Evolutionary conservation across 2,329 filamentous ascomycete species (phyloP).

Genomic region (Madurella mycetomatis): DNA sequence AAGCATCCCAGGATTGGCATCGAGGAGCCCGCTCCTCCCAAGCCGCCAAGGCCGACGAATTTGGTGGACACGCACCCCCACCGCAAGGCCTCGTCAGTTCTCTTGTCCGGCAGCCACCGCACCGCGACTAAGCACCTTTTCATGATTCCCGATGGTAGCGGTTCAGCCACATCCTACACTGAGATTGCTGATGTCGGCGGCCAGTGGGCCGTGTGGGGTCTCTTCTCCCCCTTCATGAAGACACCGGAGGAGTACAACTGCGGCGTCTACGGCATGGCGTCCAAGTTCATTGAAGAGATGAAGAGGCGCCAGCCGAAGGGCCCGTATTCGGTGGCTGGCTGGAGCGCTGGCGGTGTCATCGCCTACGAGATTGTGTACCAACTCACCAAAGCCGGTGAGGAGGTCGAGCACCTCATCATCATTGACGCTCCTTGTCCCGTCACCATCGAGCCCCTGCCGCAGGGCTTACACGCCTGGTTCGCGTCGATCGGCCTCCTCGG

Average conservation of each 20-base stretch:
- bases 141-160: conserved; percentile 53
- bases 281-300: conserved; percentile 65
- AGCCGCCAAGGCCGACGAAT: conserved; percentile 36
- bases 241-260: conserved; percentile 61
- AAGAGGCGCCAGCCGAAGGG: conserved; percentile 65
- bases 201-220: conserved; percentile 46
- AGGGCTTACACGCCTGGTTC: conserved; percentile 64
- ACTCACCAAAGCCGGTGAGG: conserved; percentile 52
- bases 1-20: conserved; percentile 27
- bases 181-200: conserved; percentile 50
- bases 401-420: conserved; percentile 57
- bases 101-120: conserved; percentile 48
- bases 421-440: conserved; percentile 64
- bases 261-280: conserved; percentile 60
- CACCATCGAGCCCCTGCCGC: conserved; percentile 63
- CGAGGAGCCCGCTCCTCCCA: conserved; percentile 30
- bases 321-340: conserved; percentile 65
- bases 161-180: conserved; percentile 63
- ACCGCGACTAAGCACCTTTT: conserved; percentile 47
- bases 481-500: conserved; percentile 68
- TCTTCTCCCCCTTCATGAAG: conserved; percentile 71
- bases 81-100: conserved; percentile 45
- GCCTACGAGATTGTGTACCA: conserved; percentile 63
- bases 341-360: conserved; percentile 73
- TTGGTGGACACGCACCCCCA: conserved; percentile 43